A percentile compares a stretch with the other conserved stretches of the same genome.
These are phyloP conservation scores for Phymatotrichopsis omnivora DNA, from an alignment of 2,329 filamentous ascomycete species.

Conservation along the genomic window DNA sequence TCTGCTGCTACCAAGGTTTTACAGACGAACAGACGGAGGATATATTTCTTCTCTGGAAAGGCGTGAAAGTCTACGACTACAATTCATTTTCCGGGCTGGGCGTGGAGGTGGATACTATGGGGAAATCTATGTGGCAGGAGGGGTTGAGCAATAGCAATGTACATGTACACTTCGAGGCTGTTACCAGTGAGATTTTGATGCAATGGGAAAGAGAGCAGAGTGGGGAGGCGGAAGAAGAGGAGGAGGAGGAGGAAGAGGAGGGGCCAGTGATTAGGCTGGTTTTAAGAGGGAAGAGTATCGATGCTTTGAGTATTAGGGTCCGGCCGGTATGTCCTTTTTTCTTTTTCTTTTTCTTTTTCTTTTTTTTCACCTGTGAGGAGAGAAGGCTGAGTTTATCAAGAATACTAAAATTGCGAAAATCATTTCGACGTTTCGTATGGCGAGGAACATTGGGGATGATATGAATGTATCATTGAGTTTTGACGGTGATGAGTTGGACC, in stretches of 20 bases:
- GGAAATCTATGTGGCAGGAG: slow-evolving; percentile 30
- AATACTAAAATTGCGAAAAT: slow-evolving; percentile 54
- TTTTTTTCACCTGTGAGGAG: not conserved
- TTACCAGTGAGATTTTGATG: slow-evolving; percentile 55
- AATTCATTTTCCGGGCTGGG: slow-evolving; percentile 62
- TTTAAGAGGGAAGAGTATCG: slow-evolving; percentile 45
- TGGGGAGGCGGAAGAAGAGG: slow-evolving; percentile 13
- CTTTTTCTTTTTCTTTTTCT: not conserved
- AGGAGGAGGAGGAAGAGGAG: slow-evolving; percentile 15
- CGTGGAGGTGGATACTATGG: slow-evolving; percentile 41
- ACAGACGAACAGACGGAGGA: slow-evolving; percentile 41
- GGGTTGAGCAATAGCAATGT: slow-evolving; percentile 42
- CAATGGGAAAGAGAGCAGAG: slow-evolving; percentile 40
- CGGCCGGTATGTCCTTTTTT: slow-evolving; percentile 32
- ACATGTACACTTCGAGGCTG: slow-evolving; percentile 65
- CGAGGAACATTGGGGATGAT: slow-evolving; percentile 43
- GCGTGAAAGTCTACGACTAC: slow-evolving; percentile 60
- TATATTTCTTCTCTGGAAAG: slow-evolving; percentile 71
- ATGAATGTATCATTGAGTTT: slow-evolving; percentile 55
- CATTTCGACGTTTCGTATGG: slow-evolving; percentile 49
- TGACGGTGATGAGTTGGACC: slow-evolving; percentile 62
- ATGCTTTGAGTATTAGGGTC: slow-evolving; percentile 45
- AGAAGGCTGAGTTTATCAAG: slow-evolving; percentile 32
- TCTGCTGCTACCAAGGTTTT: slow-evolving; percentile 54
- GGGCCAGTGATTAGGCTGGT: slow-evolving; percentile 43